phyloP scores from a whole-genome alignment of 2,329 filamentous ascomycete genomes.

The Colletotrichum acutatum region DNA sequence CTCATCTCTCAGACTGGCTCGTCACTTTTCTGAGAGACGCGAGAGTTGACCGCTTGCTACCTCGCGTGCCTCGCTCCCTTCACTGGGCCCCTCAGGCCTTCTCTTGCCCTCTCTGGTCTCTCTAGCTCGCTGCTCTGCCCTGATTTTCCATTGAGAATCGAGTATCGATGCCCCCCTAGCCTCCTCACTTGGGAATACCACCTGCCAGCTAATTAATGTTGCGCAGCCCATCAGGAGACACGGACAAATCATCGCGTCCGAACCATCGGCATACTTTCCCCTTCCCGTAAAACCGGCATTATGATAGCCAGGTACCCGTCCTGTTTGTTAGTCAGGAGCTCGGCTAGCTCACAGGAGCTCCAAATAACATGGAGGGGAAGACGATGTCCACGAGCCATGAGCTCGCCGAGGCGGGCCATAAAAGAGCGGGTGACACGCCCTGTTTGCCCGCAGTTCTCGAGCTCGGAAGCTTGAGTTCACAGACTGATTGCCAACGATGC shows the following conservation, averaged over 20 bases:
- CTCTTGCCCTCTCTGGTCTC: background rate
- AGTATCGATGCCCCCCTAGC: background rate
- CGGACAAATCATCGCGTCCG: slow-evolving; percentile 17
- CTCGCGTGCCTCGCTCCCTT: background rate
- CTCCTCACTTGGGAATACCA: background rate
- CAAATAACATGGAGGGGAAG: background rate
- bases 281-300: slow-evolving; percentile 11
- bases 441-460: background rate
- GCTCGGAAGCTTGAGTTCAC: background rate
- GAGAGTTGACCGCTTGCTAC: background rate
- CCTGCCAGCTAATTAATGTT: slow-evolving; percentile 7
- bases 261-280: slow-evolving; percentile 22
- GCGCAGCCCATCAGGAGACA: background rate
- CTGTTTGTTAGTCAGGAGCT: background rate
- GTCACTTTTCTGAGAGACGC: background rate
- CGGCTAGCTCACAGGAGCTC: slow-evolving; percentile 4
- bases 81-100: no score
- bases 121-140: background rate
- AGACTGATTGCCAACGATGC: slow-evolving; percentile 10
- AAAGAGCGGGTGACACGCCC: background rate
- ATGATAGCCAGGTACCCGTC: slow-evolving; percentile 16
- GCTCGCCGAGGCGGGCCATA: background rate
- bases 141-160: background rate
- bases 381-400: background rate
- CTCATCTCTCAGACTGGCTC: background rate